These are phyloP conservation scores for Eimeria maxima DNA, from an alignment of 169 alveolate genomes.

Conservation along the genomic window DNA sequence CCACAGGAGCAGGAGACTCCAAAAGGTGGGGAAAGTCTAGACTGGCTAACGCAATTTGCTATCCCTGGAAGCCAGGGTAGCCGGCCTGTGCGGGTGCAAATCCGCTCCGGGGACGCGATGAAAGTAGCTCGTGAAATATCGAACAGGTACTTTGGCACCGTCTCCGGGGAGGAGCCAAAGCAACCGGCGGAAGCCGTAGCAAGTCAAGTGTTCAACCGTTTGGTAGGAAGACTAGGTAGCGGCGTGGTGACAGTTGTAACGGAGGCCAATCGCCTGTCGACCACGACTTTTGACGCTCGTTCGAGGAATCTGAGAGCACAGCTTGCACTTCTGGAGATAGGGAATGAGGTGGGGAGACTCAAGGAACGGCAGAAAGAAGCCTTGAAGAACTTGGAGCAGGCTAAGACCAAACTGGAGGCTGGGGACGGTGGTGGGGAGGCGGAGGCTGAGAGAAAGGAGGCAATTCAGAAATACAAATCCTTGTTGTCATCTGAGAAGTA, in stretches of 20 bases:
- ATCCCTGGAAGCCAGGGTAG: neutral
- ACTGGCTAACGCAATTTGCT: neutral
- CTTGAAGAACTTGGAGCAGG: neutral
- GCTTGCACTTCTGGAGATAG: slow-evolving; percentile 15
- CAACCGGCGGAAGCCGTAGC: neutral
- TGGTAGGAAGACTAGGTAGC: slow-evolving; percentile 3
- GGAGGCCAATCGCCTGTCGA: slow-evolving; percentile 10
- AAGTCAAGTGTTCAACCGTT: neutral
- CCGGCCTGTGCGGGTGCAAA: neutral
- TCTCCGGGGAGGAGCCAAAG: neutral
- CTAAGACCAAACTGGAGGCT: neutral
- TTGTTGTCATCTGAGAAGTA: neutral
- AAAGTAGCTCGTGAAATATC: slow-evolving; percentile 15
- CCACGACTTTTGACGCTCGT: neutral
- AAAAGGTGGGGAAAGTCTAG: neutral
- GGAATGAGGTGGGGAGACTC: slow-evolving; percentile 28
- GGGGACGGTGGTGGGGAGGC: neutral
- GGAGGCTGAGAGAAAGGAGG: neutral
- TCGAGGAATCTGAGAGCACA: slow-evolving; percentile 13
- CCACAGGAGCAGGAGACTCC: neutral
- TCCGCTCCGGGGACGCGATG: slow-evolving; percentile 29
- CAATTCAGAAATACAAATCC: neutral
- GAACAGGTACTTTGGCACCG: neutral
- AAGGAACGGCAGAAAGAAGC: neutral
- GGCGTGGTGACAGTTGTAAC: neutral